A percentile compares a stretch with the other conserved stretches of the same genome.
Conservation (phyloP, 2,329 filamentous ascomycete genomes). For the Pseudogymnoascus sp. region DNA sequence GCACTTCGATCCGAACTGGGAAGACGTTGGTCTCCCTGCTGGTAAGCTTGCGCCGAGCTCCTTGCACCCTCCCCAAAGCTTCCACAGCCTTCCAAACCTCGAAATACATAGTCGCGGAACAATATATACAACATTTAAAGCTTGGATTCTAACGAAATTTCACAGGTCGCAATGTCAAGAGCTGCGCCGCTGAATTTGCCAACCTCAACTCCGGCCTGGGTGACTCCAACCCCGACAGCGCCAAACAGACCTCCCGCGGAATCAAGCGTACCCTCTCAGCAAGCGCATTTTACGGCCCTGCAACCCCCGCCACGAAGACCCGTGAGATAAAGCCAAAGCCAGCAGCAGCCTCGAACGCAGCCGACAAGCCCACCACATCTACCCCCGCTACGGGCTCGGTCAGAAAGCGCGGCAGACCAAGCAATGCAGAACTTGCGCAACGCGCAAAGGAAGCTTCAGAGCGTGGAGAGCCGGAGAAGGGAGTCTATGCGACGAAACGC, state of each 20-base stretch:
- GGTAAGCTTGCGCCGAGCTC: conserved; percentile 29
- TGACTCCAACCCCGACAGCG: neutral
- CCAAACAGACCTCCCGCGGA: neutral
- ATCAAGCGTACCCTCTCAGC: conserved; percentile 1
- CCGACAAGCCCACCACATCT: neutral
- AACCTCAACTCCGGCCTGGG: neutral
- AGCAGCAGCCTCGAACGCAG: conserved; percentile 6
- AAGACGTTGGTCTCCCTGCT: conserved; percentile 38
- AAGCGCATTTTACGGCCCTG: neutral
- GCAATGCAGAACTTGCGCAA: conserved; percentile 13
- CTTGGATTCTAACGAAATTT: neutral
- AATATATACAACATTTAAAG: neutral
- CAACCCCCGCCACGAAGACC: neutral
- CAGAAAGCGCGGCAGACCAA: conserved; percentile 14
- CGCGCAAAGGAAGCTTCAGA: conserved; percentile 9
- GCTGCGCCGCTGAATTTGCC: neutral
- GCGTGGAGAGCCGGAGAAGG: neutral
- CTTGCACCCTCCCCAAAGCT: neutral
- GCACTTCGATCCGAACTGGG: conserved; percentile 39
- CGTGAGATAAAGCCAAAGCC: conserved; percentile 5
- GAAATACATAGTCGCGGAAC: neutral
- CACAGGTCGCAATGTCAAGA: neutral
- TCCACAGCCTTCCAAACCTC: neutral
- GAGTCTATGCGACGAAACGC: neutral
- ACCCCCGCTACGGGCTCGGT: neutral